Conservation (phyloP, 768 basidiomycete genomes). For the Russula olivacea region DNA sequence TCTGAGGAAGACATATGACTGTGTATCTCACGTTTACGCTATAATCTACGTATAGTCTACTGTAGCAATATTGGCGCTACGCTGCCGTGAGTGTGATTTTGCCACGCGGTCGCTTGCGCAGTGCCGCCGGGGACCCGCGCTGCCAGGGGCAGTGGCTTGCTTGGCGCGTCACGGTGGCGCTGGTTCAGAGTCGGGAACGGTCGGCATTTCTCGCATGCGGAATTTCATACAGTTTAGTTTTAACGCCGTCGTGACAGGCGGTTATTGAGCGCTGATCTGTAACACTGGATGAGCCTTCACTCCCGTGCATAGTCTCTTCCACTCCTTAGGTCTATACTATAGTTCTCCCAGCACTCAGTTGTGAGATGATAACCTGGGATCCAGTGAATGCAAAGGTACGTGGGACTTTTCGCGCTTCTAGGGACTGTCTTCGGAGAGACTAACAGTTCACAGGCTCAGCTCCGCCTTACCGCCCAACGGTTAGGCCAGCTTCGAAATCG, state of each 20-base stretch:
- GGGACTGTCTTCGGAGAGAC: not conserved
- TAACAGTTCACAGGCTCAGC: constrained; percentile 44
- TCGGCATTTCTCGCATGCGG: not conserved
- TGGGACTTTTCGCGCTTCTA: not conserved
- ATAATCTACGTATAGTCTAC: not conserved
- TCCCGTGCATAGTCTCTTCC: not conserved
- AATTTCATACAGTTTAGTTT: not conserved
- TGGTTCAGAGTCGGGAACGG: not conserved
- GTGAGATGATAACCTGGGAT: constrained; percentile 32
- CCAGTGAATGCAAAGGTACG: constrained; percentile 32
- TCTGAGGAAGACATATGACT: constrained; percentile 6
- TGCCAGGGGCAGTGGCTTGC: not conserved
- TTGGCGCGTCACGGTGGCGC: not conserved
- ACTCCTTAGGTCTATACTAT: not conserved
- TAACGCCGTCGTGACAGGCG: not conserved
- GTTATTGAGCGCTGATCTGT: not conserved
- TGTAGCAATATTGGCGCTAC: not conserved
- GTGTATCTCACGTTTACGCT: not conserved
- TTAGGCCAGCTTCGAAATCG: constrained; percentile 66
- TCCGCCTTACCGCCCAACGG: constrained; percentile 56
- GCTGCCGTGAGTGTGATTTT: not conserved
- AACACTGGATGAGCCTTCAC: not conserved
- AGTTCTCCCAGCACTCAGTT: not conserved
- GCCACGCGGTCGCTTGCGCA: not conserved
- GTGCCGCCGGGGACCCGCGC: not conserved